phyloP scores from a whole-genome alignment of 208 protist species.

The Wallacemonas sp. region DNA sequence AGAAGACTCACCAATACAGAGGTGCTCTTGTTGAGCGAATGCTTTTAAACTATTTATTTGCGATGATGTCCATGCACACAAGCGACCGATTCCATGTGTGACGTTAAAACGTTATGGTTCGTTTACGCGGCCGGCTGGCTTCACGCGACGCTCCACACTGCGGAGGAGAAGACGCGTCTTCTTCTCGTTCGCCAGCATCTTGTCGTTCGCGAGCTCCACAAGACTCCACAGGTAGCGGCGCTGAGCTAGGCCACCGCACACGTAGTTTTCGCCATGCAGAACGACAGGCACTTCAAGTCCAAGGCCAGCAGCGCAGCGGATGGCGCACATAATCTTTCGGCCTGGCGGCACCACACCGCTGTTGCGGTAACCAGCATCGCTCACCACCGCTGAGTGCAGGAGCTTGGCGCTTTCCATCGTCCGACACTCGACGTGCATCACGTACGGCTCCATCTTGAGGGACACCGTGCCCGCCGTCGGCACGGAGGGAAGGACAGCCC shows the following conservation, averaged over 20 bases:
- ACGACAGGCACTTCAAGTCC: constrained; percentile 80
- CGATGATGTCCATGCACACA: too few relatives aligned
- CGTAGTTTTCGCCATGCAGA: constrained; percentile 69
- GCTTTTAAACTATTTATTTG: too few relatives aligned
- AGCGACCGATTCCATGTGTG: too few relatives aligned
- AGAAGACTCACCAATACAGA: not conserved
- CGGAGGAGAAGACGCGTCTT: constrained; percentile 45
- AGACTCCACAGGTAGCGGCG: constrained; percentile 73
- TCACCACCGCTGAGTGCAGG: constrained; percentile 66
- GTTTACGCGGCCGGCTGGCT: not conserved
- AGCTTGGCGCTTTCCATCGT: constrained; percentile 74
- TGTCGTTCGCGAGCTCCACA: constrained; percentile 70
- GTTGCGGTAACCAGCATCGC: constrained; percentile 82
- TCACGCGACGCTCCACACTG: constrained; percentile 35
- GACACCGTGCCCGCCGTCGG: constrained; percentile 54
- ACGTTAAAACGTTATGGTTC: too few relatives aligned
- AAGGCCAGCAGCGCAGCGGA: constrained; percentile 62
- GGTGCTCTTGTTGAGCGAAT: not conserved
- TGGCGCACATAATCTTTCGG: constrained; percentile 77
- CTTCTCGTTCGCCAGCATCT: constrained; percentile 75
- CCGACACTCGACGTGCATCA: constrained; percentile 88
- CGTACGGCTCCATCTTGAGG: constrained; percentile 88
- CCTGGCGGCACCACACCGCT: constrained; percentile 84
- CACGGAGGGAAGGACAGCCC: constrained; percentile 7
- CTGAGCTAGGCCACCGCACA: constrained; percentile 26